Conservation (phyloP, 768 basidiomycete genomes). For the Lentinula raphanica region DNA sequence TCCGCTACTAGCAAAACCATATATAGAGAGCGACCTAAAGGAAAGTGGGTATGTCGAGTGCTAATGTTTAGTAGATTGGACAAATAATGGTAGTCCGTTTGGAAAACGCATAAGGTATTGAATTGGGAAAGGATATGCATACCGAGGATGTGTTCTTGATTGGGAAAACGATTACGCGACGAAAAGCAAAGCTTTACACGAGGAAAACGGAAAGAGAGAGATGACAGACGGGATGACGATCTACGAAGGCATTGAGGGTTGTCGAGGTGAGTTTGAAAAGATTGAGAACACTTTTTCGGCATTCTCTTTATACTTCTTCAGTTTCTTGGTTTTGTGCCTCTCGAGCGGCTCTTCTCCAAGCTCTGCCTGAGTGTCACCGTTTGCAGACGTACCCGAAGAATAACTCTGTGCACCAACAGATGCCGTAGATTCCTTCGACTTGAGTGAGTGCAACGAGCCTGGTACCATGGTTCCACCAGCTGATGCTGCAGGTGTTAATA, state of each 20-base stretch:
- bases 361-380: slow-evolving; percentile 41
- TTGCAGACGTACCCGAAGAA: slow-evolving; percentile 42
- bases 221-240: no score
- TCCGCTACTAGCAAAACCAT: not conserved
- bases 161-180: not conserved
- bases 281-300: slow-evolving; percentile 82
- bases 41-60: not conserved
- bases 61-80: not conserved
- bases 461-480: slow-evolving; percentile 28
- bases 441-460: slow-evolving; percentile 58
- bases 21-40: not conserved
- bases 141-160: not conserved
- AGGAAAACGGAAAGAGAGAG: no score
- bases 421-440: slow-evolving; percentile 72
- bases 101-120: not conserved
- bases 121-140: not conserved
- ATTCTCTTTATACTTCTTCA: slow-evolving; percentile 84
- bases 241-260: slow-evolving; percentile 20
- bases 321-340: slow-evolving; percentile 61
- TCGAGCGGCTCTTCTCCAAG: slow-evolving; percentile 18
- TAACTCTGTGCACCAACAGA: slow-evolving; percentile 69
- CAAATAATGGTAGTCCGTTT: not conserved
- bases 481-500: slow-evolving; percentile 64
- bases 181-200: no score
- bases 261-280: slow-evolving; percentile 64